Evolutionary conservation across 305 asterid genomes (phyloP).

Genomic region (Fraxinus nigra): DNA sequence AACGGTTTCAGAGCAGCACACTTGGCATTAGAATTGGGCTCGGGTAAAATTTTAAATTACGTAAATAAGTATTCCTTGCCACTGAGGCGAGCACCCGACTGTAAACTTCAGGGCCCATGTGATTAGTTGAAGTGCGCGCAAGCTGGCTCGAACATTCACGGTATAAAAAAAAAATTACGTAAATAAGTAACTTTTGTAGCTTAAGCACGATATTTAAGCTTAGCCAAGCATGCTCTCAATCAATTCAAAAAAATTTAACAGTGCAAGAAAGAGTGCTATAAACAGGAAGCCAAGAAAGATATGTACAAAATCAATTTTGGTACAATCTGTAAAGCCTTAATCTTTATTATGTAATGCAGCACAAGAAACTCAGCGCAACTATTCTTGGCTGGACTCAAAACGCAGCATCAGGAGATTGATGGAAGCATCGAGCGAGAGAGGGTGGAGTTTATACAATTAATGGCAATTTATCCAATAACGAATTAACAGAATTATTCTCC

Average conservation of each 20-base stretch:
- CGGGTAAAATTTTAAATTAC: not conserved
- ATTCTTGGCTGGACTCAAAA: not conserved
- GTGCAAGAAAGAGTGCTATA: not conserved
- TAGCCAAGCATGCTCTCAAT: not conserved
- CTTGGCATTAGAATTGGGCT: too few species aligned
- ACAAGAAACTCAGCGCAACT: not conserved
- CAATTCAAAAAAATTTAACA: not conserved
- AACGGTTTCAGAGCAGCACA: too few species aligned
- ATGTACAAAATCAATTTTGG: not conserved
- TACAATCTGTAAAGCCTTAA: not conserved
- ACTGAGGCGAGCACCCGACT: too few species aligned
- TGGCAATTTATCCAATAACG: not conserved
- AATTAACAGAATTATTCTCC: not conserved
- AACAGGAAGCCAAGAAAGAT: not conserved
- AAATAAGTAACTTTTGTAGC: not conserved
- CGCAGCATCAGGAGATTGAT: not conserved
- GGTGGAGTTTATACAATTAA: not conserved
- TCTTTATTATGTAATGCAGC: not conserved
- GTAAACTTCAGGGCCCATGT: too few species aligned
- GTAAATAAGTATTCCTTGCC: not conserved
- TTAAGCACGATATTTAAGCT: not conserved
- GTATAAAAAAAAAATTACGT: not conserved
- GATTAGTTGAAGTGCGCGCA: too few species aligned
- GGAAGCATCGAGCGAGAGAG: not conserved
- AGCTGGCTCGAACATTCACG: too few species aligned